Base-by-base conservation (phyloP, 805 yeast genomes). In the Pichia phayaonensis region DNA sequence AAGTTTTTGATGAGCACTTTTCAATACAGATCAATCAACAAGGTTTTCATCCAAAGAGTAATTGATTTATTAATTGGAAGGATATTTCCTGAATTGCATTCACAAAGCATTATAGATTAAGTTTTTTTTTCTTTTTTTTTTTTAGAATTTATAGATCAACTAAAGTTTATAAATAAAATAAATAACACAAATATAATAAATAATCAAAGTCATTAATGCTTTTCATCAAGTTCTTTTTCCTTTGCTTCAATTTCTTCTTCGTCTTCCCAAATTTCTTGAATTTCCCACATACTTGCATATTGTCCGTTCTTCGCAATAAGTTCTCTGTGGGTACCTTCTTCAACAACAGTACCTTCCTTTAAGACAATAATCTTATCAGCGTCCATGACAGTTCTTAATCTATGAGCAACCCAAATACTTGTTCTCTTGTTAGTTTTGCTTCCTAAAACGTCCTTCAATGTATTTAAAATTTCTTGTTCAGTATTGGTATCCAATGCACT, bases 401-500 rank as follows among this genome's bases (percentile, higher is more conserved):
- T 71, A 65, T 94, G 99, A 0, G 99, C 99, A 67, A 94, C 90
- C 58, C 90, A 86, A 6, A 94, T 81, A 58, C 88, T 86, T 1
- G 99, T 94, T 53, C 79, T 80, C 18, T 31, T 40, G 43, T 44
- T 31, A 38, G 24, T 11, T 10, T 26, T 40, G 15, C 72, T 66
- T 23, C 78, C 79, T 64, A 94, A 84, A 23, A 88, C 79, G 3
- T 70, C 61, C 56, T 83, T 77, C 47, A 94, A 84, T 0, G 96
- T 90, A 47, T 75, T 77, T 61, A 94, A 69, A 43, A 94, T 71
- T 2, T 86, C 76, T 65, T 87, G 95, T 62, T 94, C 99, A 0
- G 99, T 94, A 60, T 90, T 96, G 12, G 99, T 94, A 65, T 94
- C 99, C 44, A 94, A 73, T 0, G 99, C 98, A 45, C 95, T 84